Base-by-base conservation (phyloP, 345 rosid species). In the Citrus unshiu region DNA sequence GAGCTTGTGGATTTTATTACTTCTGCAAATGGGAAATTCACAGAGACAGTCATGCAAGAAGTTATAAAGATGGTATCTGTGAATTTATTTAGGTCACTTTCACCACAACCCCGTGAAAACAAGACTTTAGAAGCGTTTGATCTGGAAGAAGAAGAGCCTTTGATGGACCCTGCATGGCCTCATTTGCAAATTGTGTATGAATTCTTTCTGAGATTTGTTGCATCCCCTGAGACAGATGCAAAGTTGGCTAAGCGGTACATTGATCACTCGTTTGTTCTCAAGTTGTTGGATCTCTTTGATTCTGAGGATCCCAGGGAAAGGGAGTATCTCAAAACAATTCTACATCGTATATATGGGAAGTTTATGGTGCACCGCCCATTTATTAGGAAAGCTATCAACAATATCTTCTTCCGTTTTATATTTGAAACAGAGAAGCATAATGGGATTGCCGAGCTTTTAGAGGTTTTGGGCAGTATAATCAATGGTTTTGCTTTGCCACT, bases 111-210 rank as follows among this genome's bases (percentile, higher is more conserved):
- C 19, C 93, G 90, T 30, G 92, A 89, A 63, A 88, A 84, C 68
- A 92, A 90, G 83, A 89, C 85, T 49, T 71, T 85, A 9, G 90
- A 90, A 74, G 87, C 92, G 37, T 85, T 89, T 65, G 96, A 92
- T 77, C 39, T 90, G 73, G 96, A 92, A 76, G 96, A 92, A 84
- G 93, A 92, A 70, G 96, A 92, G 78, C 90, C 92, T 34, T 80
- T 80, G 40, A 90, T 90, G 93, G 96, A 92, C 78, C 93, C 88
- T 43, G 90, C 92, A 21, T 92, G 96, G 96, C 90, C 93, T 78
- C 96, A 92, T 68, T 81, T 92, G 87, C 96, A 92, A 79, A 87
- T 89, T 79, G 92, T 89, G 59, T 90, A 90, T 64, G 96, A 92
- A 82, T 85, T 90, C 85, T 84, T 92, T 84, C 79, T 92, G 80